These are phyloP conservation scores for Calendula officinalis DNA, from an alignment of 129 eudicot genomes.

Conservation along the genomic window DNA sequence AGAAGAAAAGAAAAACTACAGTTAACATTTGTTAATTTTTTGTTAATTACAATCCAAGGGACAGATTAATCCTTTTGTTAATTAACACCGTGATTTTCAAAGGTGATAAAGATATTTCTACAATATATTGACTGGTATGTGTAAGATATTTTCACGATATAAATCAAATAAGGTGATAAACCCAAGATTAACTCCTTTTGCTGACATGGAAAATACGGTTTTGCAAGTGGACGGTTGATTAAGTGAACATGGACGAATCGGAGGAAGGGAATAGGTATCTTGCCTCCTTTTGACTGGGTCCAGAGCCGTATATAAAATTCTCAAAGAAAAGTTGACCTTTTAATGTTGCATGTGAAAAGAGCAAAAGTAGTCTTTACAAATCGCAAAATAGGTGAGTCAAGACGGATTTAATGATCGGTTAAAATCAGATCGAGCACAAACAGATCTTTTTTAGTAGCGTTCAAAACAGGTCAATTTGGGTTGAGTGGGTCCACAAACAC, in stretches of 20 bases:
- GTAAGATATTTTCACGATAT: not conserved
- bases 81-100: not conserved
- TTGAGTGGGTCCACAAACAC: not conserved
- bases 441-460: not conserved
- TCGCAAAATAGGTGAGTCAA: not conserved
- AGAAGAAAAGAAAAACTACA: too few relatives aligned
- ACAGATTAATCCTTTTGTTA: too few relatives aligned
- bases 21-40: too few relatives aligned
- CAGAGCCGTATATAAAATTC: constrained; percentile 7
- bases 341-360: constrained; percentile 8
- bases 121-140: not conserved
- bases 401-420: not conserved
- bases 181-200: constrained; percentile 6
- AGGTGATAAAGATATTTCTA: not conserved
- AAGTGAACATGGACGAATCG: constrained; percentile 4
- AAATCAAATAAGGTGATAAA: not conserved
- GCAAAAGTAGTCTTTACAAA: not conserved
- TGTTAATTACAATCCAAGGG: too few relatives aligned
- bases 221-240: constrained; percentile 24
- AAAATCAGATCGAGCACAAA: not conserved
- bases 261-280: constrained; percentile 5
- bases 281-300: constrained; percentile 19
- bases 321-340: constrained; percentile 9
- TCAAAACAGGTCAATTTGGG: not conserved
- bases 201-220: constrained; percentile 11